Percentiles rank a stretch among this genome's conserved stretches.
These are phyloP conservation scores for Vigna unguiculata DNA, from an alignment of 306 rosid species.

Conservation along the genomic window DNA sequence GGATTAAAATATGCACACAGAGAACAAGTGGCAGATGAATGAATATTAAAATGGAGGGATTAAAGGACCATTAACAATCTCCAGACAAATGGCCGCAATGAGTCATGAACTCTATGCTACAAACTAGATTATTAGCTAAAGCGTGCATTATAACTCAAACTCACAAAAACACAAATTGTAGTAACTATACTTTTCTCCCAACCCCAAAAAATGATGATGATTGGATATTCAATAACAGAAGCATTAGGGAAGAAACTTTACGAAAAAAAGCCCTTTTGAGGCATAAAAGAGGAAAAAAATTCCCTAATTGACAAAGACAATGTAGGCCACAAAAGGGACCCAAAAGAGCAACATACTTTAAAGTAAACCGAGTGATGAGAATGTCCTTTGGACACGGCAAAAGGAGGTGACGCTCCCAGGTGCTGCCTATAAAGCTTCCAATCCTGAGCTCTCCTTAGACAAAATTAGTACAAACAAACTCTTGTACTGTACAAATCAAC, in stretches of 20 bases:
- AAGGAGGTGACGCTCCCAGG: slow-evolving; percentile 46
- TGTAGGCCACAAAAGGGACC: slow-evolving; percentile 87
- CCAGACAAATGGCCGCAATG: slow-evolving; percentile 69
- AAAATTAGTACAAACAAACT: slow-evolving; percentile 26
- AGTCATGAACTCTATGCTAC: slow-evolving; percentile 65
- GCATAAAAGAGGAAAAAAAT: slow-evolving; percentile 58
- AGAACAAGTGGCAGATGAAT: slow-evolving; percentile 44
- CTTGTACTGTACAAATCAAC: slow-evolving; percentile 38
- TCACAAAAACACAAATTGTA: slow-evolving; percentile 33
- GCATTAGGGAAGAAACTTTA: slow-evolving; percentile 47
- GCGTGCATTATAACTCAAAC: slow-evolving; percentile 52
- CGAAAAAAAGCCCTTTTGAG: slow-evolving; percentile 51
- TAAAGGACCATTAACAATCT: slow-evolving; percentile 58
- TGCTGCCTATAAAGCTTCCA: slow-evolving; percentile 68
- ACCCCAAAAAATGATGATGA: slow-evolving; percentile 53
- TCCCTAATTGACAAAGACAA: slow-evolving; percentile 64
- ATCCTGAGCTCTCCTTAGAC: slow-evolving; percentile 50
- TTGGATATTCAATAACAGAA: slow-evolving; percentile 61
- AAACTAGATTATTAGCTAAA: slow-evolving; percentile 48
- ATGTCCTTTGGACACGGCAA: slow-evolving; percentile 54
- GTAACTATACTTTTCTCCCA: slow-evolving; percentile 14
- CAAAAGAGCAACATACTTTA: slow-evolving; percentile 56
- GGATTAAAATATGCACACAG: slow-evolving; percentile 44
- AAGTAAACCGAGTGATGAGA: slow-evolving; percentile 44
- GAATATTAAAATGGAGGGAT: slow-evolving; percentile 45